phyloP scores from a whole-genome alignment of 768 basidiomycete genomes.

The Leccinum sublutescens region DNA sequence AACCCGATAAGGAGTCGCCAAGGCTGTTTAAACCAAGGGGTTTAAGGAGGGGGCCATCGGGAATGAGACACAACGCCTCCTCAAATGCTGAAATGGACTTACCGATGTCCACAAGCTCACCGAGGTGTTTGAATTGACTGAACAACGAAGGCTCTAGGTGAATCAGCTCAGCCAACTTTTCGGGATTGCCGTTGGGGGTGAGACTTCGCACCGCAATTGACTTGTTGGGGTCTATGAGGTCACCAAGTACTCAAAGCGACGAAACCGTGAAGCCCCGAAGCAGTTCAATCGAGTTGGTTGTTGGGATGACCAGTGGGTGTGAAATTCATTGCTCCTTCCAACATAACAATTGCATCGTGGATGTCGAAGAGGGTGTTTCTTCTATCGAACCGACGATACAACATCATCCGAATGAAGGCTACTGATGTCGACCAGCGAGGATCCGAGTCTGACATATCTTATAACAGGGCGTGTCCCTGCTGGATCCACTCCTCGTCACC shows the following conservation, averaged over 20 bases:
- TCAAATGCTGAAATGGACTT: neutral
- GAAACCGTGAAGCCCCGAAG: neutral
- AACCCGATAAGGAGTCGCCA: neutral
- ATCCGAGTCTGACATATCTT: neutral
- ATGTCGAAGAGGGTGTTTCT: neutral
- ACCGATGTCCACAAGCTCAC: neutral
- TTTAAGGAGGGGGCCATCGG: neutral
- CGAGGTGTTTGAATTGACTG: neutral
- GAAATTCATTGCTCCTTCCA: neutral
- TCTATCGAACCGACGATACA: neutral
- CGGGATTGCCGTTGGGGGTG: neutral
- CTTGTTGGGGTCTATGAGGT: neutral
- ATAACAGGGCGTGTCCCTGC: too few relatives aligned
- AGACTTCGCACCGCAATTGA: neutral
- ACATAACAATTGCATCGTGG: neutral
- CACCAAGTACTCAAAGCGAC: neutral
- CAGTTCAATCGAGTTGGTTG: neutral
- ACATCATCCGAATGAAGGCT: neutral
- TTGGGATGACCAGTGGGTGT: neutral
- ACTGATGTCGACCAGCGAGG: neutral
- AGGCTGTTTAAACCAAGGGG: neutral
- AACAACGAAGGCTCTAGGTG: neutral
- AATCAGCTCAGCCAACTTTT: neutral
- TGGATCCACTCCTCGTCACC: neutral
- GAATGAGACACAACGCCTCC: neutral